These are phyloP conservation scores for Triticum turgidum DNA, from an alignment of 176 grass and related monocot species.

Conservation along the genomic window DNA sequence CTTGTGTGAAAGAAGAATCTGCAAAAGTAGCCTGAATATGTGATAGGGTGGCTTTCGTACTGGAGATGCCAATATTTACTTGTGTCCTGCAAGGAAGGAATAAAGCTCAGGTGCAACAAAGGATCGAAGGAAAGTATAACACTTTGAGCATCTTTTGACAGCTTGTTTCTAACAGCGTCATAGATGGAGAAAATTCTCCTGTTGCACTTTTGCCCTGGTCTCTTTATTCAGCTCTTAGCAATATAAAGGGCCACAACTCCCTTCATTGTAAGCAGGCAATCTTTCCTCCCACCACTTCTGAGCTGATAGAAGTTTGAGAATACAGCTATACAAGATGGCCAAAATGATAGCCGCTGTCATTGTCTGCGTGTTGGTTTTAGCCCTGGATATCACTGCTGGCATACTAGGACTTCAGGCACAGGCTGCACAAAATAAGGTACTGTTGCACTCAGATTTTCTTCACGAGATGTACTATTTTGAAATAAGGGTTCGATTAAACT, in stretches of 20 bases:
- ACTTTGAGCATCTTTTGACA: constrained; percentile 72
- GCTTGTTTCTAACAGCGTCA: constrained; percentile 47
- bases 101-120: constrained; percentile 48
- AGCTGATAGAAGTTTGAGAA: constrained; percentile 27
- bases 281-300: constrained; percentile 33
- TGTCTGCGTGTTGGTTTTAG: constrained; percentile 74
- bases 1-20: constrained; percentile 46
- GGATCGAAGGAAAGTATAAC: constrained; percentile 56
- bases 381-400: constrained; percentile 80
- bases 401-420: constrained; percentile 88
- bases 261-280: constrained; percentile 31
- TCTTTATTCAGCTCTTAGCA: constrained; percentile 40
- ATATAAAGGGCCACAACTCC: constrained; percentile 36
- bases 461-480: neutral
- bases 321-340: constrained; percentile 33
- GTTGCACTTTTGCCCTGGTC: constrained; percentile 27
- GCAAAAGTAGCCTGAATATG: constrained; percentile 39
- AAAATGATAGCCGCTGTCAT: constrained; percentile 44
- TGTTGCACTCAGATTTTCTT: neutral
- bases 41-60: constrained; percentile 37
- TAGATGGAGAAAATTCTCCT: constrained; percentile 46
- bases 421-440: constrained; percentile 84
- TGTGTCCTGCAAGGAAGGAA: constrained; percentile 64
- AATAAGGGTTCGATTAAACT: neutral
- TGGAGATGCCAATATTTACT: constrained; percentile 78